Conservation (phyloP, 352 stramenopile species). For the Phytophthora tubulina region DNA sequence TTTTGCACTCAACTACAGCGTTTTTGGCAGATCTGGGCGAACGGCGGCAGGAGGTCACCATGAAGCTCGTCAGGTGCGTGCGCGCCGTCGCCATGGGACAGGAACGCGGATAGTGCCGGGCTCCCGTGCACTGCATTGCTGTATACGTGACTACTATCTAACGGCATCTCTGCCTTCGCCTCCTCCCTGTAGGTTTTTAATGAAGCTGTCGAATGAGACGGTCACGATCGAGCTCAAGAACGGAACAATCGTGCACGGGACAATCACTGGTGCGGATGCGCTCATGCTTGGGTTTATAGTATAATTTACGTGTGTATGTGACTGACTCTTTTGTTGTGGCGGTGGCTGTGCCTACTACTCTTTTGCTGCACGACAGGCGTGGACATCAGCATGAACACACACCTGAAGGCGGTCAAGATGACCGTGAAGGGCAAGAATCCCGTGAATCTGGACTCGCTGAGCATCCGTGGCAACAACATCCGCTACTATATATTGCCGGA, state of each 20-base stretch:
- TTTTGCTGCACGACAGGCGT: constrained; percentile 78
- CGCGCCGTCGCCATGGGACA: background rate
- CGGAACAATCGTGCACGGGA: constrained; percentile 98
- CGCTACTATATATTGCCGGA: constrained; percentile 95
- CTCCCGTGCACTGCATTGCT: background rate
- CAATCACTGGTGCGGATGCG: constrained; percentile 89
- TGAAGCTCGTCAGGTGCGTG: constrained; percentile 61
- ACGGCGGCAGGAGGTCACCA: constrained; percentile 22
- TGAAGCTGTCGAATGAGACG: constrained; percentile 99
- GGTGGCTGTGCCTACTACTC: background rate
- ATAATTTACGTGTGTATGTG: constrained; percentile 6
- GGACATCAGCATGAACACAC: constrained; percentile 99
- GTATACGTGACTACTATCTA: background rate
- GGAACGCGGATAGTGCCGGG: background rate
- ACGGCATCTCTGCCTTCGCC: background rate
- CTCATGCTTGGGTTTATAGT: background rate
- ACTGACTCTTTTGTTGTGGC: background rate
- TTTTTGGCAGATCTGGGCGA: background rate
- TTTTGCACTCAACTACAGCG: too few relatives aligned
- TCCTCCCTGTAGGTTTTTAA: constrained; percentile 89
- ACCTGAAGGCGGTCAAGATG: constrained; percentile 99
- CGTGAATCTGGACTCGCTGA: constrained; percentile 96
- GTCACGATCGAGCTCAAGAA: constrained; percentile 99
- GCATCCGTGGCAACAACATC: constrained; percentile 99
- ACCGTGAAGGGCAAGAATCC: constrained; percentile 98